These are phyloP conservation scores for Colletotrichum eleusines DNA, from an alignment of 2,329 filamentous ascomycete genomes.

Conservation along the genomic window DNA sequence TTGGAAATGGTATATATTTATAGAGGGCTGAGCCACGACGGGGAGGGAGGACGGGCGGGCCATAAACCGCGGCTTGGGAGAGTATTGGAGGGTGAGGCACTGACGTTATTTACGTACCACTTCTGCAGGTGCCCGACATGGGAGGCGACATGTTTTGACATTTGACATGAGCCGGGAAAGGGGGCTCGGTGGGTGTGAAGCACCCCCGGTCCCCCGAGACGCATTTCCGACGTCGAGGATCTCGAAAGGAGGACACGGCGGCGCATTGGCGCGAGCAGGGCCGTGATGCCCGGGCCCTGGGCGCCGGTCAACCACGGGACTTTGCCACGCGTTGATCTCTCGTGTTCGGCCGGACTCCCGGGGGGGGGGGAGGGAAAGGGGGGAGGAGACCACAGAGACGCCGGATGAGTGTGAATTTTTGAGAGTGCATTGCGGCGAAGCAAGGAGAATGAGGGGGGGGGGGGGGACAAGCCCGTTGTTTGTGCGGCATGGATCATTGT, in stretches of 20 bases:
- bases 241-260: background rate
- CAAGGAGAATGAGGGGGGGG: conserved; percentile 8
- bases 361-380: background rate
- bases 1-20: conserved; percentile 38
- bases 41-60: background rate
- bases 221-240: conserved; percentile 22
- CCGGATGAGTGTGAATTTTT: background rate
- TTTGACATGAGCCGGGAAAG: conserved; percentile 9
- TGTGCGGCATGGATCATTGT: conserved; percentile 20
- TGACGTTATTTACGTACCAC: conserved; percentile 39
- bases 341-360: conserved; percentile 39
- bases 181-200: conserved; percentile 24
- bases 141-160: background rate
- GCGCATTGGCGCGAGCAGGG: conserved; percentile 7
- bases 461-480: conserved; percentile 2
- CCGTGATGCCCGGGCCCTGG: conserved; percentile 30
- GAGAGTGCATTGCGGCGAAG: conserved; percentile 5
- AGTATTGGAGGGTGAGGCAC: conserved; percentile 12
- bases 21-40: conserved; percentile 40
- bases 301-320: conserved; percentile 33
- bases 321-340: conserved; percentile 41
- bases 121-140: conserved; percentile 24
- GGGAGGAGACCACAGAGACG: background rate
- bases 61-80: background rate
- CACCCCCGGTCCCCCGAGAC: conserved; percentile 33